These are phyloP conservation scores for Botrytis fragariae DNA, from an alignment of 2,329 filamentous ascomycete species.

Conservation along the genomic window DNA sequence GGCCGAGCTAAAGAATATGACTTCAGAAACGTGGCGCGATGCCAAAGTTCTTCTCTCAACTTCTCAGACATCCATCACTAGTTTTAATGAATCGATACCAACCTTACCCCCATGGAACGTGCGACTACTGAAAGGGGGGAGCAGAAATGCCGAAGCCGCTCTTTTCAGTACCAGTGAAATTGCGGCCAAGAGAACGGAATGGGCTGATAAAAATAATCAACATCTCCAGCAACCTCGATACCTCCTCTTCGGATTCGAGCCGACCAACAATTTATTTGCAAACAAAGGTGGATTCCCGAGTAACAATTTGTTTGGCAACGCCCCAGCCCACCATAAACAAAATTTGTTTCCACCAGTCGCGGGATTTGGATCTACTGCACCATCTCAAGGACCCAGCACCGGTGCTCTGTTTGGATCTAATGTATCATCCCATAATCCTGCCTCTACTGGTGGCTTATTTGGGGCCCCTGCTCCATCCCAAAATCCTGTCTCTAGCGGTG, in stretches of 20 bases:
- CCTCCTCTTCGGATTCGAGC: constrained; percentile 13
- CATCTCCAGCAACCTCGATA: constrained; percentile 35
- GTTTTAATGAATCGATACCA: constrained; percentile 49
- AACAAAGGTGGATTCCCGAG: background rate
- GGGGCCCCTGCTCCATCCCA: background rate
- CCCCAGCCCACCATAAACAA: background rate
- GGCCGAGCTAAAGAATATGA: constrained; percentile 53
- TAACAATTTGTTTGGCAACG: background rate
- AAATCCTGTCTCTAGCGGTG: background rate
- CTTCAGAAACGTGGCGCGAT: constrained; percentile 49
- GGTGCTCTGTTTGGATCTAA: background rate
- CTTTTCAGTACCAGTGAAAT: constrained; percentile 35
- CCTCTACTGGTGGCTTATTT: background rate
- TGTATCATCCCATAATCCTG: background rate
- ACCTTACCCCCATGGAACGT: constrained; percentile 48
- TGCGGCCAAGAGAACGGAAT: constrained; percentile 40
- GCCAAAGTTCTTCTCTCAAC: constrained; percentile 47
- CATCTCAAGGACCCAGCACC: background rate
- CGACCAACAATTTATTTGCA: background rate
- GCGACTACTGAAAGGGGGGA: constrained; percentile 39
- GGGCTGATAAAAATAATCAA: constrained; percentile 27
- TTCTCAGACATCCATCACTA: constrained; percentile 49
- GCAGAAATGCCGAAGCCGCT: constrained; percentile 25
- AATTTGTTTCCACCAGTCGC: background rate
- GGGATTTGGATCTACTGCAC: background rate